Evolutionary conservation across 1,284 basidiomycete species (phyloP).

Genomic region (Fomitopsis betulina): DNA sequence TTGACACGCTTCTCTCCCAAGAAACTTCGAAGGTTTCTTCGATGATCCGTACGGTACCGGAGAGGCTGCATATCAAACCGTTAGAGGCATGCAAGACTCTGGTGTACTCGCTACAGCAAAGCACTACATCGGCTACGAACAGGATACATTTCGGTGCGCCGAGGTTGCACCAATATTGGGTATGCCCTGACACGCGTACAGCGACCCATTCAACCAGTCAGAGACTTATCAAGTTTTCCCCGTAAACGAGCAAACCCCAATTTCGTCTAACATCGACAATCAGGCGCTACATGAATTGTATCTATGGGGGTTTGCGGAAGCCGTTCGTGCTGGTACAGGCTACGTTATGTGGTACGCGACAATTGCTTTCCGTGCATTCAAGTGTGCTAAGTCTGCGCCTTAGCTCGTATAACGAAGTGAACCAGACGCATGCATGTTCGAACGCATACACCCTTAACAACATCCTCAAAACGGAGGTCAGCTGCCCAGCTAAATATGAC

Average conservation of each 20-base stretch:
- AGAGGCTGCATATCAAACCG: neutral
- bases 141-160: neutral
- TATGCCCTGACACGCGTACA: neutral
- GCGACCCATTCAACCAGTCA: neutral
- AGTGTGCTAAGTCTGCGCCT: neutral
- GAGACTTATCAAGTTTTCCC: neutral
- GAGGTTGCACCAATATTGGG: neutral
- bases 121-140: neutral
- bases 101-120: neutral
- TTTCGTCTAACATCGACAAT: conserved; percentile 2
- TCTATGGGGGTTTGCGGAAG: neutral
- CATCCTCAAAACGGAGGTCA: conserved; percentile 70
- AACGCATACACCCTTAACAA: conserved; percentile 66
- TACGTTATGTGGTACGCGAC: neutral
- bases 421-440: conserved; percentile 64
- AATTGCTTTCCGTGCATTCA: no score
- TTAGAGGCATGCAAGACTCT: conserved; percentile 1
- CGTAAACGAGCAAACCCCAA: neutral
- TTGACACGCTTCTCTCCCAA: neutral
- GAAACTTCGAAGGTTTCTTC: neutral
- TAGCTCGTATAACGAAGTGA: conserved; percentile 33
- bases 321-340: neutral
- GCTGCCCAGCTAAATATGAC: no score
- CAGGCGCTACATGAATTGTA: neutral
- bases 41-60: neutral